Percentiles rank a stretch among this genome's conserved stretches.
These are phyloP conservation scores for Pyronema domesticum DNA, from an alignment of 495 filamentous ascomycete species.

Conservation along the genomic window DNA sequence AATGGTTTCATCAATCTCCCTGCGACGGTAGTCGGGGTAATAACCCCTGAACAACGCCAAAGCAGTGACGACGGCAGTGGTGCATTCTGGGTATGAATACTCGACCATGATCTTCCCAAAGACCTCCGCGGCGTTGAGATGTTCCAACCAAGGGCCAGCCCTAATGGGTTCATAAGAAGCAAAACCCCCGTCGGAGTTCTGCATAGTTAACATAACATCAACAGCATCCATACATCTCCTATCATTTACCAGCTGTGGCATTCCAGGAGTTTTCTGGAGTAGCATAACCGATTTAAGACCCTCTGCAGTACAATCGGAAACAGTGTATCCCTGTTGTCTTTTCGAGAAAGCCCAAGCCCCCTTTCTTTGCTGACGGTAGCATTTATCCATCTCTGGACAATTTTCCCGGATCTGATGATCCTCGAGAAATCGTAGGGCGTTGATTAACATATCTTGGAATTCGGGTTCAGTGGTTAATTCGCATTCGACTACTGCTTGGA, in stretches of 20 bases:
- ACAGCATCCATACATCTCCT: slow-evolving; percentile 68
- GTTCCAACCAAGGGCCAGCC: slow-evolving; percentile 58
- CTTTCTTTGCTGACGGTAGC: slow-evolving; percentile 82
- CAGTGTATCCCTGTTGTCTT: slow-evolving; percentile 79
- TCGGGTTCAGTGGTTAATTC: slow-evolving; percentile 59
- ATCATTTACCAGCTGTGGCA: slow-evolving; percentile 53
- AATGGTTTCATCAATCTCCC: slow-evolving; percentile 58
- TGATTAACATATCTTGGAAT: slow-evolving; percentile 68
- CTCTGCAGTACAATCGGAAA: slow-evolving; percentile 86
- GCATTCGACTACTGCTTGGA: slow-evolving; percentile 62
- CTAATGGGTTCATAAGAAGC: slow-evolving; percentile 76
- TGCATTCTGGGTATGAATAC: slow-evolving; percentile 95
- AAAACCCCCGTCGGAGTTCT: slow-evolving; percentile 76
- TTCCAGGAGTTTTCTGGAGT: slow-evolving; percentile 62
- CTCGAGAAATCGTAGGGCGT: slow-evolving; percentile 73
- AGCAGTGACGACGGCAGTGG: slow-evolving; percentile 83
- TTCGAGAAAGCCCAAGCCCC: slow-evolving; percentile 94
- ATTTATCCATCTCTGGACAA: slow-evolving; percentile 54
- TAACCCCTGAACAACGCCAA: slow-evolving; percentile 63
- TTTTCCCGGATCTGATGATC: slow-evolving; percentile 82
- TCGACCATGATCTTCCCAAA: slow-evolving; percentile 97
- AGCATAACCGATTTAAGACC: slow-evolving; percentile 72
- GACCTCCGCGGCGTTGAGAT: slow-evolving; percentile 86
- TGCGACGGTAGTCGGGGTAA: slow-evolving; percentile 56
- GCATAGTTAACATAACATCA: slow-evolving; percentile 80